A percentile compares a stretch with the other conserved stretches of the same genome.
These are phyloP conservation scores for Fusarium camptoceras DNA, from an alignment of 2,329 filamentous ascomycete genomes.

Conservation along the genomic window DNA sequence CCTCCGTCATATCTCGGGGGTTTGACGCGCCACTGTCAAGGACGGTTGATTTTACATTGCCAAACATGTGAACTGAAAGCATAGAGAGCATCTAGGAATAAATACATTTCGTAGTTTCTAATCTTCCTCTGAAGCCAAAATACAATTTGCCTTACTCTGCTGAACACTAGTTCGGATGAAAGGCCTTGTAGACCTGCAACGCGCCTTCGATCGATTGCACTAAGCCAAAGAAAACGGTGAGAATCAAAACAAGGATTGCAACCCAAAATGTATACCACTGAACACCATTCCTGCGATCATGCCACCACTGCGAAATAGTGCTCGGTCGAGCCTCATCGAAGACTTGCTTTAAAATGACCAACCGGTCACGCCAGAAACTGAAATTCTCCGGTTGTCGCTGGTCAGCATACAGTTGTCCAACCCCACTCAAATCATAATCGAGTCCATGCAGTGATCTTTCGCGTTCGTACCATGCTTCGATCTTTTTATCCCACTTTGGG, in stretches of 20 bases:
- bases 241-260: not conserved
- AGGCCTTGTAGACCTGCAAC: conserved; percentile 1
- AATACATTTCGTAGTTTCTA: not conserved
- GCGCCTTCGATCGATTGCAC: conserved; percentile 3
- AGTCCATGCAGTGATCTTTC: not conserved
- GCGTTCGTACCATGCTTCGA: not conserved
- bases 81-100: not conserved
- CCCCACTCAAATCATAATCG: not conserved
- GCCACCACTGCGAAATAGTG: not conserved
- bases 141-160: not conserved
- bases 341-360: not conserved
- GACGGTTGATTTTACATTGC: not conserved
- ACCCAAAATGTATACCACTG: conserved; percentile 2
- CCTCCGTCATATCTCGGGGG: not conserved
- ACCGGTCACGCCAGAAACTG: not conserved
- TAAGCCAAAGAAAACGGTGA: not conserved
- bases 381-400: not conserved
- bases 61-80: not conserved
- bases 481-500: not conserved
- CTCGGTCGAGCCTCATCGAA: not conserved
- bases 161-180: not conserved
- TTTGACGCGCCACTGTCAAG: not conserved
- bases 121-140: not conserved
- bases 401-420: not conserved
- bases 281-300: not conserved